These are phyloP conservation scores for Beauveria australis DNA, from an alignment of 2,329 filamentous ascomycete species.

Conservation along the genomic window DNA sequence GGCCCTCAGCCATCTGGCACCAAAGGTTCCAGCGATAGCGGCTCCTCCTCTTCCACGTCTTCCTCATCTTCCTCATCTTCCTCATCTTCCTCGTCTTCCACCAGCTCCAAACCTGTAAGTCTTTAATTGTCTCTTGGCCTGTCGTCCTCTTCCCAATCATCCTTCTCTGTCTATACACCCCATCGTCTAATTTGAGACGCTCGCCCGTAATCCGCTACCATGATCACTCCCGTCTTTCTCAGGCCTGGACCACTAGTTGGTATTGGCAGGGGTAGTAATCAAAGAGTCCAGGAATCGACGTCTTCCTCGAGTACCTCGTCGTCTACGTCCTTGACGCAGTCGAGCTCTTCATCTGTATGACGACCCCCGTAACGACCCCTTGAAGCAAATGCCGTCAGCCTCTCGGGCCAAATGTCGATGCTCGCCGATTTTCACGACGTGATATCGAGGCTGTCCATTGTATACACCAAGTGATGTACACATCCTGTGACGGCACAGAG, in stretches of 20 bases:
- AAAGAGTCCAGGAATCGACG: conserved; percentile 25
- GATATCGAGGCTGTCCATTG: not conserved
- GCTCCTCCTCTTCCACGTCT: not conserved
- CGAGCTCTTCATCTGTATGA: conserved; percentile 15
- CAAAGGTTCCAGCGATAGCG: conserved; percentile 15
- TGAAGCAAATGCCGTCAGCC: not conserved
- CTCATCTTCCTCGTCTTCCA: conserved; percentile 13
- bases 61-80: conserved; percentile 15
- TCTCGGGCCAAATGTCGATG: not conserved
- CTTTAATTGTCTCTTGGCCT: not conserved
- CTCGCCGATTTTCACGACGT: not conserved
- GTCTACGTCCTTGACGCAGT: conserved; percentile 33
- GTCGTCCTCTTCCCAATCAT: not conserved
- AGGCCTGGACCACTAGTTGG: conserved; percentile 10
- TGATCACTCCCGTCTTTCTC: conserved; percentile 1
- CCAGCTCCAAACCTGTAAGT: conserved; percentile 10
- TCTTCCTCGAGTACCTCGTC: conserved; percentile 20
- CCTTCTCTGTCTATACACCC: not conserved
- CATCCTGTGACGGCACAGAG: not conserved
- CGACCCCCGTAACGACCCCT: not conserved
- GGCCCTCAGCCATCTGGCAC: conserved; percentile 50
- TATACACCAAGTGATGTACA: conserved; percentile 1
- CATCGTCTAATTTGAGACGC: conserved; percentile 5
- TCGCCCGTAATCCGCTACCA: not conserved
- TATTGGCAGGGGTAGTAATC: conserved; percentile 18